phyloP scores from a whole-genome alignment of 139 green algal species.

The Volvox africanus region DNA sequence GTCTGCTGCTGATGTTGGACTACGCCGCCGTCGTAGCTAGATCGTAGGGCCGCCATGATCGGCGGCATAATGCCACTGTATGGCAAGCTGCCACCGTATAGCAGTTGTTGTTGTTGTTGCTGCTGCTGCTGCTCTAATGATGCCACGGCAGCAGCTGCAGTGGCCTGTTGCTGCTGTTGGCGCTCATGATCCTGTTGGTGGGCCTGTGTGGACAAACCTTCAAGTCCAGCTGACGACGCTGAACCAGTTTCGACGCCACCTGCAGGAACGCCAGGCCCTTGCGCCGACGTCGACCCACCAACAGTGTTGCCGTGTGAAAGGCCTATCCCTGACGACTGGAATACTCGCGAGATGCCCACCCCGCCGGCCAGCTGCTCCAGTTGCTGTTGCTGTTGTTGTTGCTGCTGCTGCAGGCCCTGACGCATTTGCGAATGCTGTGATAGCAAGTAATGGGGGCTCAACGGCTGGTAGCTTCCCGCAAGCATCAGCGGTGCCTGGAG shows the following conservation, averaged over 20 bases:
- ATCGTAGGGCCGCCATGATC: conserved; percentile 19
- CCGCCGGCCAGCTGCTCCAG: not conserved
- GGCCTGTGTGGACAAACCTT: too few relatives aligned
- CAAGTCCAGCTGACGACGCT: too few relatives aligned
- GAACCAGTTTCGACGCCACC: too few relatives aligned
- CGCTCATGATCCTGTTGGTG: not conserved
- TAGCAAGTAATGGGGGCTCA: not conserved
- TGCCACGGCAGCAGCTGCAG: not conserved
- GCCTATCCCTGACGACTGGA: too few relatives aligned
- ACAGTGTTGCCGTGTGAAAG: too few relatives aligned
- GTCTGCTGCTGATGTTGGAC: not conserved
- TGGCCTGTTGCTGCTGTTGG: conserved; percentile 2
- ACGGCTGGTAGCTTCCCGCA: conserved; percentile 41
- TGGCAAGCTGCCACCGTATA: conserved; percentile 32
- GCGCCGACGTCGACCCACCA: too few relatives aligned
- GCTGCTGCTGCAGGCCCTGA: not conserved
- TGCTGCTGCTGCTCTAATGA: conserved; percentile 25
- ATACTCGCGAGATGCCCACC: too few relatives aligned
- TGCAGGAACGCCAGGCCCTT: too few relatives aligned
- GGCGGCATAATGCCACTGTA: conserved; percentile 42
- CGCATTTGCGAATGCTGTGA: not conserved
- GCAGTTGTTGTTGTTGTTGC: conserved; percentile 11
- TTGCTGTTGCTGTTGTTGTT: not conserved
- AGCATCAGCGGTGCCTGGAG: conserved; percentile 16
- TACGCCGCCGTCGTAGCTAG: not conserved